phyloP scores from a whole-genome alignment of 108 stramenopile genomes.

The Pseudonitzschia multistriata region DNA sequence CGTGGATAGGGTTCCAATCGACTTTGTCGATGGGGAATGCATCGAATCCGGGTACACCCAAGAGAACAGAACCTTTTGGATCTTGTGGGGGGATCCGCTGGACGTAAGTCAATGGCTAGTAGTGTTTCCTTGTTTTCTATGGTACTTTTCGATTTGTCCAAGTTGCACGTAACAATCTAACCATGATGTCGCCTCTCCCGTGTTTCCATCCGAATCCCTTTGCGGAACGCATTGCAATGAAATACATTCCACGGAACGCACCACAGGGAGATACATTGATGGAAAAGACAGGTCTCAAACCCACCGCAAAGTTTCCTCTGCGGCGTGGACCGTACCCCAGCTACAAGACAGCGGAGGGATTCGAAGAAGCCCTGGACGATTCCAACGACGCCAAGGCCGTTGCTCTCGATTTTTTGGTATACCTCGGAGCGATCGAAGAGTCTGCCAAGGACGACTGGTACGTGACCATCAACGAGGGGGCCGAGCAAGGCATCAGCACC shows the following conservation, averaged over 20 bases:
- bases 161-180: too few species aligned
- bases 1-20: constrained; percentile 6
- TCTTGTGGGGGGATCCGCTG: constrained; percentile 35
- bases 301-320: constrained; percentile 25
- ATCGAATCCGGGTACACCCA: constrained; percentile 29
- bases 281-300: constrained; percentile 29
- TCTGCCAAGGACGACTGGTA: constrained; percentile 22
- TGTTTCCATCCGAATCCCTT: too few species aligned
- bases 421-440: constrained; percentile 27
- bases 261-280: too few species aligned
- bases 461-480: constrained; percentile 33
- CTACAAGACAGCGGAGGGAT: constrained; percentile 6
- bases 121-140: too few species aligned
- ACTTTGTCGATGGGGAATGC: constrained; percentile 28
- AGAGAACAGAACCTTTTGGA: constrained; percentile 27
- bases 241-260: too few species aligned
- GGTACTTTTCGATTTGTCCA: too few species aligned
- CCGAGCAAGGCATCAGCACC: constrained; percentile 27
- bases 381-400: constrained; percentile 5
- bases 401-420: constrained; percentile 33
- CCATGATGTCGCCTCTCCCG: too few species aligned
- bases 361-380: constrained; percentile 18
- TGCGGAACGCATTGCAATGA: too few species aligned
- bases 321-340: constrained; percentile 29
- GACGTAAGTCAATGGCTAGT: too few species aligned